phyloP scores from a whole-genome alignment of 2,329 filamentous ascomycete genomes.

The Sporothrix euskadiensis region DNA sequence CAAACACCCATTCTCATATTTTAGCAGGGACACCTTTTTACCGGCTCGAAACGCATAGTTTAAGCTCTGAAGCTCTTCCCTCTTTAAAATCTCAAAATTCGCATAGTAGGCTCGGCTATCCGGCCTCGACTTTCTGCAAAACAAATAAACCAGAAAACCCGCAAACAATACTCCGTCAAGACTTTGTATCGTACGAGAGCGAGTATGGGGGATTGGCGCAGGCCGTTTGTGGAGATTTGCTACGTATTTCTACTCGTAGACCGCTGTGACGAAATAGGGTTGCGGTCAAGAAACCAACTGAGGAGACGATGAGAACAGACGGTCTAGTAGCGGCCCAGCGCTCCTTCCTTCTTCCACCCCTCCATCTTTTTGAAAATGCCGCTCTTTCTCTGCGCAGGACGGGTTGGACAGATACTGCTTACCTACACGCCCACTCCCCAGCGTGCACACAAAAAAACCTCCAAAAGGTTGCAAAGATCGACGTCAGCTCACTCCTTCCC shows the following conservation, averaged over 20 bases:
- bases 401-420: neutral
- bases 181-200: neutral
- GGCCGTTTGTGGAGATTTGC: neutral
- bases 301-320: too few species aligned
- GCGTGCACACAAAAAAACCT: neutral
- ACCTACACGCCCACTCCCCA: neutral
- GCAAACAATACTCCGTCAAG: neutral
- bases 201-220: too few species aligned
- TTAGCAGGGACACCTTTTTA: neutral
- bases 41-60: too few species aligned
- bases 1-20: neutral
- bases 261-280: neutral
- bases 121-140: neutral
- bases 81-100: neutral
- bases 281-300: neutral
- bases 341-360: neutral
- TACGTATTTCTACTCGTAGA: too few species aligned
- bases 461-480: neutral
- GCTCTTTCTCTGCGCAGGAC: neutral
- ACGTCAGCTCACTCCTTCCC: neutral
- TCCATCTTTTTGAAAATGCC: neutral
- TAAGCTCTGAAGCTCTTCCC: neutral
- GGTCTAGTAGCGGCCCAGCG: neutral
- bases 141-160: neutral
- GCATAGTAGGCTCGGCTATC: neutral